A percentile compares a stretch with the other conserved stretches of the same genome.
These are phyloP conservation scores for Fusarium sp. DNA, from an alignment of 2,329 filamentous ascomycete species.

Conservation along the genomic window DNA sequence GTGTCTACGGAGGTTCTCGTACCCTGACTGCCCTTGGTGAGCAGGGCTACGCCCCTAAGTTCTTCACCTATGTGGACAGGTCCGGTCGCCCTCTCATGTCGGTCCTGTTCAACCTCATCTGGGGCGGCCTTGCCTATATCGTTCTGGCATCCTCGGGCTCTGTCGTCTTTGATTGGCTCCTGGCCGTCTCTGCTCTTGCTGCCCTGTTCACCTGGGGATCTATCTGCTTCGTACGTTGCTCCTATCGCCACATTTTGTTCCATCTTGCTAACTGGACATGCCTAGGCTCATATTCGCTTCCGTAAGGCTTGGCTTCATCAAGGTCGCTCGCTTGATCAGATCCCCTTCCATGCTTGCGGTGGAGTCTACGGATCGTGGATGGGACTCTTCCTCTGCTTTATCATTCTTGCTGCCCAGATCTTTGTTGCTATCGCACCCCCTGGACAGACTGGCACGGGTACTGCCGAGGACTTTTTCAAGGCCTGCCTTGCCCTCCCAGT, in stretches of 20 bases:
- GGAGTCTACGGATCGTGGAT: conserved; percentile 73
- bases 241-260: accelerated
- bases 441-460: conserved; percentile 44
- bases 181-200: conserved; percentile 71
- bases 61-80: conserved; percentile 66
- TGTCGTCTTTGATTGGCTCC: conserved; percentile 72
- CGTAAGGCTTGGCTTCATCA: conserved; percentile 68
- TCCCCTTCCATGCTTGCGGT: conserved; percentile 70
- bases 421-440: conserved; percentile 60
- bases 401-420: conserved; percentile 65
- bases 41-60: conserved; percentile 65
- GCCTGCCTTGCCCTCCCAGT: conserved; percentile 65
- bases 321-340: conserved; percentile 71
- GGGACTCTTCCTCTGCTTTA: conserved; percentile 66
- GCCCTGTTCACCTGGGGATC: conserved; percentile 75
- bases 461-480: conserved; percentile 65
- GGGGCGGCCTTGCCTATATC: conserved; percentile 61
- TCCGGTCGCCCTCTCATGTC: conserved; percentile 63
- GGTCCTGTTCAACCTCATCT: conserved; percentile 58
- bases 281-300: conserved; percentile 70
- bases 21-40: conserved; percentile 67
- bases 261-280: neutral
- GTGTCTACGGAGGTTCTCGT: conserved; percentile 66
- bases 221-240: conserved; percentile 64
- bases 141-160: conserved; percentile 58